Percentiles rank a stretch among this genome's conserved stretches.
Evolutionary conservation across 2,329 filamentous ascomycete species (phyloP).

Genomic region (Clonostachys byssicola): DNA sequence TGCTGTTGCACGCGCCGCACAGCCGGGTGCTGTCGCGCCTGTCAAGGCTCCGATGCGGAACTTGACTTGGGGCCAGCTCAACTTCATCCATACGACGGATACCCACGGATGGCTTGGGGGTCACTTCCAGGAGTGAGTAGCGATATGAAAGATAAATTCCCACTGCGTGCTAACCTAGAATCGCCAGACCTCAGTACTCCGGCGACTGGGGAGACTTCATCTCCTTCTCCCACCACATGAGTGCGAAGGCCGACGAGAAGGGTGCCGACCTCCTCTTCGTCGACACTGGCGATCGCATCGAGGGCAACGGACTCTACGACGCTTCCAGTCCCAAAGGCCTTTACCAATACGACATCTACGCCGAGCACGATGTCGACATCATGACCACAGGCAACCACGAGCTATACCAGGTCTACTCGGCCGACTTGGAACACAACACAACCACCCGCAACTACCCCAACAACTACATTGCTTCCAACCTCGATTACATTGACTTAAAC

Average conservation of each 20-base stretch:
- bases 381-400: slow-evolving; percentile 93
- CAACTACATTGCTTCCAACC: slow-evolving; percentile 84
- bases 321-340: slow-evolving; percentile 81
- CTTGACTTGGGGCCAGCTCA: slow-evolving; percentile 88
- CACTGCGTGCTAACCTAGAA: slow-evolving; percentile 1
- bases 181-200: slow-evolving; percentile 73
- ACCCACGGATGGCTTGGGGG: slow-evolving; percentile 95
- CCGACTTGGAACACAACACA: slow-evolving; percentile 70
- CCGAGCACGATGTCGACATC: slow-evolving; percentile 77
- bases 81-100: slow-evolving; percentile 95
- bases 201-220: slow-evolving; percentile 98
- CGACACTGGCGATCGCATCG: slow-evolving; percentile 89
- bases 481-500: slow-evolving; percentile 77
- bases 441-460: slow-evolving; percentile 81
- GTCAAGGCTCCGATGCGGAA: slow-evolving; percentile 78
- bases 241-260: slow-evolving; percentile 68
- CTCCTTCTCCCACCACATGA: slow-evolving; percentile 84
- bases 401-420: slow-evolving; percentile 77
- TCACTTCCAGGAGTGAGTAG: slow-evolving; percentile 77
- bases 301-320: slow-evolving; percentile 94
- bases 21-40: slow-evolving; percentile 77
- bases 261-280: slow-evolving; percentile 87
- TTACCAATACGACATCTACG: slow-evolving; percentile 85
- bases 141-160: too few relatives aligned
- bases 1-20: slow-evolving; percentile 44